A percentile compares a stretch with the other conserved stretches of the same genome.
These are phyloP conservation scores for Hymenoscyphus linearis DNA, from an alignment of 2,329 filamentous ascomycete species.

Conservation along the genomic window DNA sequence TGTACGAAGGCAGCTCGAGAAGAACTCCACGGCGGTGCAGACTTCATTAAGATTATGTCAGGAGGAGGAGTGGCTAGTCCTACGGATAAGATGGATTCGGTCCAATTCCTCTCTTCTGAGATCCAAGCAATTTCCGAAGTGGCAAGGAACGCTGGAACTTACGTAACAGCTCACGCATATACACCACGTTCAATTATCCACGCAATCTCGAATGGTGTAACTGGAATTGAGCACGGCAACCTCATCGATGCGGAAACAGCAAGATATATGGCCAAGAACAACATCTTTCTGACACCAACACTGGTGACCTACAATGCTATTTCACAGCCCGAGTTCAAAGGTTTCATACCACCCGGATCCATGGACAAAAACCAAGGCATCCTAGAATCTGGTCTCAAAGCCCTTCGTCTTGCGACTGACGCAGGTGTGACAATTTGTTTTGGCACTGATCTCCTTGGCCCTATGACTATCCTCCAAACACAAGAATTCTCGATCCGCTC, in stretches of 20 bases:
- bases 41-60: slow-evolving; percentile 60
- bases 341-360: slow-evolving; percentile 41
- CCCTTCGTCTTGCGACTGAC: slow-evolving; percentile 43
- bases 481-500: slow-evolving; percentile 44
- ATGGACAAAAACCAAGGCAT: slow-evolving; percentile 46
- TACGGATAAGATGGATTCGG: slow-evolving; percentile 46
- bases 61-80: slow-evolving; percentile 52
- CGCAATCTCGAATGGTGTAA: slow-evolving; percentile 48
- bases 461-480: slow-evolving; percentile 42
- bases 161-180: slow-evolving; percentile 54
- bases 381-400: slow-evolving; percentile 42
- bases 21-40: slow-evolving; percentile 49
- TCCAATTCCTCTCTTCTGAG: slow-evolving; percentile 53
- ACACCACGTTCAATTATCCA: slow-evolving; percentile 49
- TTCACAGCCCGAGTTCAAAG: slow-evolving; percentile 38
- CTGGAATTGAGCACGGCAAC: slow-evolving; percentile 56
- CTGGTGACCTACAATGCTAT: slow-evolving; percentile 47
- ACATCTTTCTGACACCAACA: slow-evolving; percentile 48
- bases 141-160: slow-evolving; percentile 44
- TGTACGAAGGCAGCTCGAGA: slow-evolving; percentile 48
- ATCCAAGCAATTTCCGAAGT: slow-evolving; percentile 48
- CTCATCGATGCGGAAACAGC: slow-evolving; percentile 55
- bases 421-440: slow-evolving; percentile 52
- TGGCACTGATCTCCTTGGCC: slow-evolving; percentile 50
- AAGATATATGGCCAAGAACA: slow-evolving; percentile 44